Percentiles rank a stretch among this genome's conserved stretches.
Conservation (phyloP, 306 rosid species). For the Dryas drummondii region DNA sequence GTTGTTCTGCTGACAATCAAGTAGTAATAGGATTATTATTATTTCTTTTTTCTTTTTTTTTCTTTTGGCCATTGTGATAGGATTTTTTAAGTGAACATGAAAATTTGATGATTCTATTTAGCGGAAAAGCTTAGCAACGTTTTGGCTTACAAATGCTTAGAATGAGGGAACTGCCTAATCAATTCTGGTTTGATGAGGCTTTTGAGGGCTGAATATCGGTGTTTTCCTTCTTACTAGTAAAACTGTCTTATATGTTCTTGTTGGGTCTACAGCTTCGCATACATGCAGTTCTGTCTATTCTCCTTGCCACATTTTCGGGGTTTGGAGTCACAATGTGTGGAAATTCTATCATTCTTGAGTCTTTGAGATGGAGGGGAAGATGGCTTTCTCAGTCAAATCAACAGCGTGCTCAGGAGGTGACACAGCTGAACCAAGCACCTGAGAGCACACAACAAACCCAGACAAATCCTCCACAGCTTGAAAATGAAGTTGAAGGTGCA, state of each 20-base stretch:
- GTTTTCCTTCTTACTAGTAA: background rate
- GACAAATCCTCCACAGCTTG: slow-evolving; percentile 30
- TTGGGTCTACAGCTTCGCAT: slow-evolving; percentile 52
- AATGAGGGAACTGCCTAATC: background rate
- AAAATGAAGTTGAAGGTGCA: slow-evolving; percentile 27
- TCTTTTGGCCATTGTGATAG: background rate
- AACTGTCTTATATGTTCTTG: slow-evolving; percentile 13
- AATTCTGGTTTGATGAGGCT: background rate
- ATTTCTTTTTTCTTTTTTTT: no score
- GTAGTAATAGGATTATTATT: no score
- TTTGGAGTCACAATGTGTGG: slow-evolving; percentile 70
- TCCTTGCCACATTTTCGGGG: slow-evolving; percentile 72
- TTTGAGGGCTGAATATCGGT: background rate
- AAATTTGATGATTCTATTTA: background rate
- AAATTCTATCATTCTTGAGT: slow-evolving; percentile 43
- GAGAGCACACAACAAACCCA: slow-evolving; percentile 32
- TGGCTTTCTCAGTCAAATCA: slow-evolving; percentile 33
- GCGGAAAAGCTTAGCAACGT: no score
- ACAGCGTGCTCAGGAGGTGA: slow-evolving; percentile 25
- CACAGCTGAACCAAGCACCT: slow-evolving; percentile 30
- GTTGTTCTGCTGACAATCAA: background rate
- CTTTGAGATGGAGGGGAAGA: slow-evolving; percentile 42
- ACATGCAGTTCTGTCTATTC: slow-evolving; percentile 63
- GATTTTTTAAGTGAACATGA: background rate
- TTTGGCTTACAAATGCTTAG: background rate